Evolutionary conservation across 2,329 filamentous ascomycete species (phyloP).

Genomic region (Calonectria pseudoturangicola): DNA sequence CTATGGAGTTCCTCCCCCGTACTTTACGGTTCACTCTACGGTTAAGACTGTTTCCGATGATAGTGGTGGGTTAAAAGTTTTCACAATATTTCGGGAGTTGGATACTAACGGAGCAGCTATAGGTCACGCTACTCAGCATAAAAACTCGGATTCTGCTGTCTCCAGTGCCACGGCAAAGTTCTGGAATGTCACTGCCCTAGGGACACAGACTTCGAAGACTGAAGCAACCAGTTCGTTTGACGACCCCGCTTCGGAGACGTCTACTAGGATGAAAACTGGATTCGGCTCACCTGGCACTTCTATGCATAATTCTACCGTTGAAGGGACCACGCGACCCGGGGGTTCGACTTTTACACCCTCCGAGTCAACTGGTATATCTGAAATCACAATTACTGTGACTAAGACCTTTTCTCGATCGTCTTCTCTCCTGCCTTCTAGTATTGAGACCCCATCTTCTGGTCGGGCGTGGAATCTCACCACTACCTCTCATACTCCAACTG

Average conservation of each 20-base stretch:
- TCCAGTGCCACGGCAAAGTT: not conserved
- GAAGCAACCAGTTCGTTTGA: not conserved
- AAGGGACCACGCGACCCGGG: not conserved
- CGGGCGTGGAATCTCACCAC: not conserved
- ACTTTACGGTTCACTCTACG: slow-evolving; percentile 43
- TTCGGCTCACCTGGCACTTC: not conserved
- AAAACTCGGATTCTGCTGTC: too few relatives aligned
- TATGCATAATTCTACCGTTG: not conserved
- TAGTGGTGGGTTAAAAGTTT: slow-evolving; percentile 38
- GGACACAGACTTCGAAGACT: not conserved
- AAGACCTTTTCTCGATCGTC: not conserved
- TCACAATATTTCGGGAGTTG: too few relatives aligned
- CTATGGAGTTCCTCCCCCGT: slow-evolving; percentile 51
- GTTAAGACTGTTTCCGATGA: slow-evolving; percentile 20
- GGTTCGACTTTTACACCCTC: not conserved
- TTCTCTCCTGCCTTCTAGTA: not conserved
- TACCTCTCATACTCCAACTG: not conserved
- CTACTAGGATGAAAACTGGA: not conserved
- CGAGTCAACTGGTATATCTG: not conserved
- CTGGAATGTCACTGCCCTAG: not conserved
- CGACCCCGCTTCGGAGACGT: not conserved
- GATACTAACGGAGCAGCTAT: slow-evolving; percentile 33
- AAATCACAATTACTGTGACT: slow-evolving; percentile 2
- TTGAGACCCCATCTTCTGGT: not conserved
- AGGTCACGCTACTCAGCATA: slow-evolving; percentile 24